These are phyloP conservation scores for thale cress (Arabidopsis thaliana) DNA, from an alignment of 345 rosid species.

Conservation along the genomic window DNA sequence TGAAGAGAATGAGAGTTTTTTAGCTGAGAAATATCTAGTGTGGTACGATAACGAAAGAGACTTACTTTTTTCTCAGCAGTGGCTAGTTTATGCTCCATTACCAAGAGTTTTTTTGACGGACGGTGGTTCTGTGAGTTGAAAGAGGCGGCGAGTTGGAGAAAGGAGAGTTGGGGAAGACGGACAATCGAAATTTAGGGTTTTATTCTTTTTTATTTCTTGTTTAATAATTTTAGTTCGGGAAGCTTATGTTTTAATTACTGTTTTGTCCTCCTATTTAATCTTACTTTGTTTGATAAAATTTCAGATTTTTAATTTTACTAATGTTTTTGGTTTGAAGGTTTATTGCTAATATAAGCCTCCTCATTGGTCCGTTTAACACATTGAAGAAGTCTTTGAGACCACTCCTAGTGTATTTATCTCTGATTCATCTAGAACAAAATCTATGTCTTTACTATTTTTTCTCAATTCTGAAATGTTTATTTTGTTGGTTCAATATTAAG, in stretches of 20 bases:
- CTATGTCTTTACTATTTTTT: neutral
- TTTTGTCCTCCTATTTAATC: conserved; percentile 14
- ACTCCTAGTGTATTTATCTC: too few species aligned
- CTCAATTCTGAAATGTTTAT: neutral
- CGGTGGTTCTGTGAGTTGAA: conserved; percentile 18
- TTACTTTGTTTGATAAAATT: neutral
- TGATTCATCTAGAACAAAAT: too few species aligned
- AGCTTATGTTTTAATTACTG: neutral
- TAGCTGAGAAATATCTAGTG: neutral
- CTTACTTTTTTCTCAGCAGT: conserved; percentile 48
- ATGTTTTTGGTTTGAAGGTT: too few species aligned
- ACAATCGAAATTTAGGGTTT: conserved; percentile 34
- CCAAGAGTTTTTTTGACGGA: conserved; percentile 1
- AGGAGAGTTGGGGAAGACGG: conserved; percentile 3
- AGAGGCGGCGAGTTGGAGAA: conserved; percentile 33
- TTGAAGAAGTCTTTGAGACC: too few species aligned
- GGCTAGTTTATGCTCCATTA: conserved; percentile 52
- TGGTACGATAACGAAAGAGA: neutral
- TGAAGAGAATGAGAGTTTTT: neutral
- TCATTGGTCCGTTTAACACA: too few species aligned
- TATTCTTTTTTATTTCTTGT: neutral
- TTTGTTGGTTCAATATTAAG: neutral
- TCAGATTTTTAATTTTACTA: neutral
- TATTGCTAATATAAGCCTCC: too few species aligned
- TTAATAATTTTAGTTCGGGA: neutral